Conservation (phyloP, 2,329 filamentous ascomycete genomes). For the Colletotrichum tamarilloi region DNA sequence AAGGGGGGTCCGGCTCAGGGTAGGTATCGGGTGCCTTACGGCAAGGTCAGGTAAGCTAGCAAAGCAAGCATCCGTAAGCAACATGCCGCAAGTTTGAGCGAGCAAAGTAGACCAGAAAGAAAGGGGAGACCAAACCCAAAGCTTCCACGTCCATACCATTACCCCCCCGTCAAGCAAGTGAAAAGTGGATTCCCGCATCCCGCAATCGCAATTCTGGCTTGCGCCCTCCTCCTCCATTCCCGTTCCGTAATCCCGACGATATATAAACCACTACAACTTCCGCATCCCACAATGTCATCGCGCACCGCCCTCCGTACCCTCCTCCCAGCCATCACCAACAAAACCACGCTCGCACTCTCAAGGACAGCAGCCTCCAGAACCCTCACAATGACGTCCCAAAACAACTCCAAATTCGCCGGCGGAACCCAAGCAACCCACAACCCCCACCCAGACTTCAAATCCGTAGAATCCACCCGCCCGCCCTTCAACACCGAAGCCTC, state of each 20-base stretch:
- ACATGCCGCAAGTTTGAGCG: not conserved
- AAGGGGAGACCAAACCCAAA: not conserved
- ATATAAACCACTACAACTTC: not conserved
- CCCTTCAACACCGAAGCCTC: slow-evolving; percentile 62
- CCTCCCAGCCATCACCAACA: not conserved
- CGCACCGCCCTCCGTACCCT: not conserved
- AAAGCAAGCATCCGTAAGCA: slow-evolving; percentile 20
- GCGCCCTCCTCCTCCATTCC: not conserved
- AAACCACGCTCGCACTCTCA: too few species aligned
- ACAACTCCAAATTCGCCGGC: slow-evolving; percentile 11
- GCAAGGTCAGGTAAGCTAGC: not conserved
- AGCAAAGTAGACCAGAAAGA: not conserved
- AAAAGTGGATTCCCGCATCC: slow-evolving; percentile 24
- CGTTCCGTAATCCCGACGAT: slow-evolving; percentile 14
- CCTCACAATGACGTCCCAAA: slow-evolving; percentile 11
- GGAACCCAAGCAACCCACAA: slow-evolving; percentile 61
- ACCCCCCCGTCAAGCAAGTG: not conserved
- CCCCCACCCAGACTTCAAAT: slow-evolving; percentile 80
- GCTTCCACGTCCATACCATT: not conserved
- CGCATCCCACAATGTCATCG: not conserved
- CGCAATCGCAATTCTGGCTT: not conserved
- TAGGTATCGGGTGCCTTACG: not conserved
- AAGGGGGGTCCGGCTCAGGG: not conserved
- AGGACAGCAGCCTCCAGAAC: not conserved
- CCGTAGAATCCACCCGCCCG: slow-evolving; percentile 73